A percentile compares a stretch with the other conserved stretches of the same genome.
Conservation (phyloP, 1,284 basidiomycete species). For the Rhodotorula glutinis region DNA sequence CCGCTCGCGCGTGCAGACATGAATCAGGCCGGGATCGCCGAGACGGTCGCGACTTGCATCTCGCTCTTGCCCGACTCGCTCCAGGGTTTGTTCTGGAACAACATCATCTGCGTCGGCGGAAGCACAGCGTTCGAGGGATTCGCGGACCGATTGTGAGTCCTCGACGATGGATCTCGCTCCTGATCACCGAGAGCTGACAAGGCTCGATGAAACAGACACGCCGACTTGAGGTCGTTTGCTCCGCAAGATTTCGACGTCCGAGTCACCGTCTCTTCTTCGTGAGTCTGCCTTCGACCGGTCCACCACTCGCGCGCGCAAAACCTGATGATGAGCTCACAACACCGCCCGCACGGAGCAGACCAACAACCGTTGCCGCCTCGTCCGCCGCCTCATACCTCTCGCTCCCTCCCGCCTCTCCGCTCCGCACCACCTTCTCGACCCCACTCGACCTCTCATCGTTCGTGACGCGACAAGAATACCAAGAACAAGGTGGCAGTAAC, state of each 20-base stretch:
- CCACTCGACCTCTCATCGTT: slow-evolving; percentile 47
- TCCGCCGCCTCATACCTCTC: slow-evolving; percentile 65
- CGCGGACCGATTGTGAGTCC: slow-evolving; percentile 62
- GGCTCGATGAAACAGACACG: slow-evolving; percentile 50
- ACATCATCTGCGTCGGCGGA: slow-evolving; percentile 85
- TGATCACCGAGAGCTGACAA: no score
- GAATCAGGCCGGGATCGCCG: slow-evolving; percentile 72
- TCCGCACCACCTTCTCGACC: slow-evolving; percentile 55
- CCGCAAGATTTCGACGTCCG: slow-evolving; percentile 70
- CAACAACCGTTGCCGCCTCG: slow-evolving; percentile 50
- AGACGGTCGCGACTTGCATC: slow-evolving; percentile 71
- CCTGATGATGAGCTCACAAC: neutral
- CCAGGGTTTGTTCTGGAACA: slow-evolving; percentile 88
- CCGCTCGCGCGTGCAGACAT: slow-evolving; percentile 57
- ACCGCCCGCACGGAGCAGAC: slow-evolving; percentile 9
- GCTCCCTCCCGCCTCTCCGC: slow-evolving; percentile 56
- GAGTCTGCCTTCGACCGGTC: no score
- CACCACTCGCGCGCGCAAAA: no score
- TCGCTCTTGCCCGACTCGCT: slow-evolving; percentile 67
- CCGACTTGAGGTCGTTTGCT: slow-evolving; percentile 71
- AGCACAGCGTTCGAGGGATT: slow-evolving; percentile 72
- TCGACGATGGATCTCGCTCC: neutral
- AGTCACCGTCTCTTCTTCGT: slow-evolving; percentile 71
- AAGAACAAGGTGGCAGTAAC: slow-evolving; percentile 66
- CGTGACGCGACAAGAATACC: slow-evolving; percentile 75